Evolutionary conservation across 202 grass and related monocot genomes (phyloP).

Genomic region (Digitaria exilis): DNA sequence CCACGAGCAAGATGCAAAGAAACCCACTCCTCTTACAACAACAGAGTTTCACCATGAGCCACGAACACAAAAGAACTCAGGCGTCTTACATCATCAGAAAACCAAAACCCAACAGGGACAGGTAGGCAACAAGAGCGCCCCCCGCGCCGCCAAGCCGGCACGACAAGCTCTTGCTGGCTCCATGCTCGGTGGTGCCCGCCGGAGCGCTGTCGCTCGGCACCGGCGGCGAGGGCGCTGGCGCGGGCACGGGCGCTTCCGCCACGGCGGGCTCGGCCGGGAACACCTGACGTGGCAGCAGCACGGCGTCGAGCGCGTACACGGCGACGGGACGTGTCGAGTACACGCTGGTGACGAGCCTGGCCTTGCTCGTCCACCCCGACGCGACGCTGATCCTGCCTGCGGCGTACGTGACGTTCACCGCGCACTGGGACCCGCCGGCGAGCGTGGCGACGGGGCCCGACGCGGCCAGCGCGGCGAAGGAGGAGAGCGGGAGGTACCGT

Average conservation of each 20-base stretch:
- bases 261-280: constrained; percentile 42
- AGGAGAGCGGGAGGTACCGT: constrained; percentile 40
- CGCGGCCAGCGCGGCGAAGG: constrained; percentile 39
- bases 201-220: too few species aligned
- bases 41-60: background rate
- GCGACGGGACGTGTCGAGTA: constrained; percentile 49
- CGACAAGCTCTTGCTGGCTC: constrained; percentile 17
- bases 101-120: constrained; percentile 6
- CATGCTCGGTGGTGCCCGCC: background rate
- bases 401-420: constrained; percentile 39
- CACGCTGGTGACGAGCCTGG: constrained; percentile 50
- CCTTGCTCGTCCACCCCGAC: constrained; percentile 17
- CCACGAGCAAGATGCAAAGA: background rate
- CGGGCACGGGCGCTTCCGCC: background rate
- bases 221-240: constrained; percentile 6
- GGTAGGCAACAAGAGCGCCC: background rate
- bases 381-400: constrained; percentile 39
- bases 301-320: constrained; percentile 41
- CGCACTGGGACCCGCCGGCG: constrained; percentile 30
- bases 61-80: background rate
- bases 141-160: background rate
- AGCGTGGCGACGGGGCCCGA: constrained; percentile 32
- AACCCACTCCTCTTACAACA: background rate
- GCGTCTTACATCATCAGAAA: constrained; percentile 7
- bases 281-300: constrained; percentile 41